Evolutionary conservation across 495 filamentous ascomycete species (phyloP).

Genomic region (Rhizodiscina lignyota): DNA sequence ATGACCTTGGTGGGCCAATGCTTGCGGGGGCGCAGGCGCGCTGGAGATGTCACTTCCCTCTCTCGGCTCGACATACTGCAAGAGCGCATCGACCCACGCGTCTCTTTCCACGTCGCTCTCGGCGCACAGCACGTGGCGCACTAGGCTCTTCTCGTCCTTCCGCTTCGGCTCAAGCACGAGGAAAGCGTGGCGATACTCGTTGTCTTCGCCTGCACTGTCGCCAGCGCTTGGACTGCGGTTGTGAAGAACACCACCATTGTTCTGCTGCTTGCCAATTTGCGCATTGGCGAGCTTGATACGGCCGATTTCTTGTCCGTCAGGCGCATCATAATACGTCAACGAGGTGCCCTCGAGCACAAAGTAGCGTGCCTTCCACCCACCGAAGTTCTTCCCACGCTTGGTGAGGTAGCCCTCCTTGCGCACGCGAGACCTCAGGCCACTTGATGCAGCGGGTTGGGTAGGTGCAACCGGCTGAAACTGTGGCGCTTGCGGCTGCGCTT

Average conservation of each 20-base stretch:
- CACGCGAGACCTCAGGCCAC: slow-evolving; percentile 20
- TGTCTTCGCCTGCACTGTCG: slow-evolving; percentile 42
- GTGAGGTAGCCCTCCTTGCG: slow-evolving; percentile 85
- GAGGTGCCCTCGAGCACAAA: slow-evolving; percentile 84
- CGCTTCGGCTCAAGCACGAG: slow-evolving; percentile 88
- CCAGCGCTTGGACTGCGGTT: slow-evolving; percentile 16
- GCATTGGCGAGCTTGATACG: slow-evolving; percentile 84
- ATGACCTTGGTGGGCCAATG: no score
- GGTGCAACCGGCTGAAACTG: neutral
- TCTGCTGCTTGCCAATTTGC: slow-evolving; percentile 81
- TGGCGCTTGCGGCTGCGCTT: slow-evolving; percentile 26
- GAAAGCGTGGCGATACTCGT: slow-evolving; percentile 93
- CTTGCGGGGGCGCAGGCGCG: no score
- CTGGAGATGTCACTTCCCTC: no score
- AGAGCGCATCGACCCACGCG: slow-evolving; percentile 76
- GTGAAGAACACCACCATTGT: slow-evolving; percentile 15
- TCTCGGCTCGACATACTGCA: slow-evolving; percentile 75
- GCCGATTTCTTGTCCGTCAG: slow-evolving; percentile 74
- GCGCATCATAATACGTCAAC: slow-evolving; percentile 80
- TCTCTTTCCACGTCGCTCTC: slow-evolving; percentile 90
- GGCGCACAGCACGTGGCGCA: slow-evolving; percentile 90
- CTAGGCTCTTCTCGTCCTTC: slow-evolving; percentile 78
- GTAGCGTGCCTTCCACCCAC: slow-evolving; percentile 95
- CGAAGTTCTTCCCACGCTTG: slow-evolving; percentile 94
- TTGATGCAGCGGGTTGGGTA: slow-evolving; percentile 6